Percentiles rank a stretch among this genome's conserved stretches.
phyloP scores from a whole-genome alignment of 768 basidiomycete genomes.

The Daedaleopsis sinensis region DNA sequence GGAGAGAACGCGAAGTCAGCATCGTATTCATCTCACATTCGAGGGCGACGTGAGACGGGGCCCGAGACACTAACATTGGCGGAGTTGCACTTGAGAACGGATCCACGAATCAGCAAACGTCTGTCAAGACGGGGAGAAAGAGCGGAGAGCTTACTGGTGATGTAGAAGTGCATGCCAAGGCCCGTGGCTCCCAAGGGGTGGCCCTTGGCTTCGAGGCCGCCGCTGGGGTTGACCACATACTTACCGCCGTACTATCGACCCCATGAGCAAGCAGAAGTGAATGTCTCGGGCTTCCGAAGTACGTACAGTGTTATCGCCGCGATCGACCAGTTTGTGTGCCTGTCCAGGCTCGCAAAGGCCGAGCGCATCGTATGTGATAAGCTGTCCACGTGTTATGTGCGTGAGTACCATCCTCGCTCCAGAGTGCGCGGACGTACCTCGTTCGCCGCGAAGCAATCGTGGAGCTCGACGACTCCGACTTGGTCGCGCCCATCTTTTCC shows the following conservation, averaged over 20 bases:
- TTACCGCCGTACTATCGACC: conserved; percentile 73
- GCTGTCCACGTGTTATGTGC: conserved; percentile 39
- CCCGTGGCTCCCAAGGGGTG: conserved; percentile 86
- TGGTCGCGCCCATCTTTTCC: conserved; percentile 65
- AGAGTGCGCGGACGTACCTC: conserved; percentile 49
- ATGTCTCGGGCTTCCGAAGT: background rate
- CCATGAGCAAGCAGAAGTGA: background rate
- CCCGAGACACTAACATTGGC: conserved; percentile 51
- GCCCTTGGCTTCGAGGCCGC: conserved; percentile 88
- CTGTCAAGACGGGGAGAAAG: background rate
- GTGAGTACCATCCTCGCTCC: no score
- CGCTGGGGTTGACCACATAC: conserved; percentile 83
- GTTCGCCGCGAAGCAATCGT: conserved; percentile 85
- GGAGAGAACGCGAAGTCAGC: background rate
- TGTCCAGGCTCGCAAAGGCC: conserved; percentile 68
- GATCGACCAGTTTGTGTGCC: conserved; percentile 74
- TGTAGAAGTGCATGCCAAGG: conserved; percentile 86
- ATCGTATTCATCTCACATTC: background rate
- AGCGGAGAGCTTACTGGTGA: conserved; percentile 58
- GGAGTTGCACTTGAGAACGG: conserved; percentile 64
- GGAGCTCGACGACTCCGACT: conserved; percentile 84
- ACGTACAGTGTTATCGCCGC: conserved; percentile 77
- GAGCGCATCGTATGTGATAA: conserved; percentile 81
- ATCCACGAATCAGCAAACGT: conserved; percentile 6
- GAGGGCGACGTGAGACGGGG: background rate